These are phyloP conservation scores for Mycena belliarum DNA, from an alignment of 768 basidiomycete genomes.

Conservation along the genomic window DNA sequence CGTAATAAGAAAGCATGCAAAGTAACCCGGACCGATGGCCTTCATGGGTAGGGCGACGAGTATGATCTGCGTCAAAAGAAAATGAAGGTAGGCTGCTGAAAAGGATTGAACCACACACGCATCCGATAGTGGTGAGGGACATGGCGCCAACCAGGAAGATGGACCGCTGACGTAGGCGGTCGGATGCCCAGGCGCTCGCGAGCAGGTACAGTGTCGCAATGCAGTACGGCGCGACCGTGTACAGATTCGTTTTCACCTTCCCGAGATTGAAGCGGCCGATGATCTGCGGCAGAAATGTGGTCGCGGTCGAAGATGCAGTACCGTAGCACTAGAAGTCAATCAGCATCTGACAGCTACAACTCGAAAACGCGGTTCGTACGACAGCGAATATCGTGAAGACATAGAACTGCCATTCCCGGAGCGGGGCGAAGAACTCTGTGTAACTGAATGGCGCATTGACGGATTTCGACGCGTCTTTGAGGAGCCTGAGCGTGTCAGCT, in stretches of 20 bases:
- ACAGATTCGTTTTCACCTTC: constrained; percentile 4
- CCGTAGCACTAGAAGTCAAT: not conserved
- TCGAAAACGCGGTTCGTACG: not conserved
- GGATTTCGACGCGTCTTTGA: not conserved
- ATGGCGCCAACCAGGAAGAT: not conserved
- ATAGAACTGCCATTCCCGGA: not conserved
- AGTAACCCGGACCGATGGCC: not conserved
- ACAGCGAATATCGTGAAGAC: not conserved
- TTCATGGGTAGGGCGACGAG: not conserved
- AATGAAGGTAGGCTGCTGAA: not conserved
- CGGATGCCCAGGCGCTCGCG: not conserved
- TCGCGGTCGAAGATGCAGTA: not conserved
- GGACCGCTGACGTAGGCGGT: not conserved
- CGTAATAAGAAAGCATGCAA: constrained; percentile 2
- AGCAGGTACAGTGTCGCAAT: not conserved
- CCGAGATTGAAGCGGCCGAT: not conserved
- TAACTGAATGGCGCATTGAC: not conserved
- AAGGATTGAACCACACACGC: not conserved
- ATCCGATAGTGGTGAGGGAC: not conserved
- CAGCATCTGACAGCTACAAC: not conserved
- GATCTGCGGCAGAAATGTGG: not conserved
- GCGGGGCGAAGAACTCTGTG: not conserved
- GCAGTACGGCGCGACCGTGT: constrained; percentile 3
- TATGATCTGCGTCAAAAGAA: not conserved
- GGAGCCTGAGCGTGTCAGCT: not conserved